Percentiles rank a stretch among this genome's conserved stretches.
phyloP scores from a whole-genome alignment of 306 rosid species.

The Hippophae gyantsensis region DNA sequence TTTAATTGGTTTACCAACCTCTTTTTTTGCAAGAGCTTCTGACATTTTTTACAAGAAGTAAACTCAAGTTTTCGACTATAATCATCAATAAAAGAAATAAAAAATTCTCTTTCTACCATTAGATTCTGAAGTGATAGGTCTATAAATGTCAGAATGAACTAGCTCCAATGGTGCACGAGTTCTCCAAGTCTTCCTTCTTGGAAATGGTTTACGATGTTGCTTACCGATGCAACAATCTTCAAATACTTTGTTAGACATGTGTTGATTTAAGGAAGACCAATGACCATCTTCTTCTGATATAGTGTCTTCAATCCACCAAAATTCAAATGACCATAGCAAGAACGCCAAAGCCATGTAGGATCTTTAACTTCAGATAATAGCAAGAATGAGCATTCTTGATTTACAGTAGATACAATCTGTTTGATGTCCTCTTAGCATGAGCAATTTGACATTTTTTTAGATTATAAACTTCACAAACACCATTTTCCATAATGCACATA shows the following conservation, averaged over 20 bases:
- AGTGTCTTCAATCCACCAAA: neutral
- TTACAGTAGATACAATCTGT: neutral
- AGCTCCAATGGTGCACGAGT: neutral
- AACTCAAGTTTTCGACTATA: neutral
- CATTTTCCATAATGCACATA: neutral
- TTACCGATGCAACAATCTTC: neutral
- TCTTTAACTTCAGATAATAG: neutral
- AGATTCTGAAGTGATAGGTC: neutral
- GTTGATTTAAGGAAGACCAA: neutral
- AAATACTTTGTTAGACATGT: neutral
- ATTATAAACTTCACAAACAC: neutral
- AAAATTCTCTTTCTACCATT: slow-evolving; percentile 2
- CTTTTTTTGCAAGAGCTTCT: neutral
- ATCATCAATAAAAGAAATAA: neutral
- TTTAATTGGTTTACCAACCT: neutral
- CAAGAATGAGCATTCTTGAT: neutral
- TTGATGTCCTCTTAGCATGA: neutral
- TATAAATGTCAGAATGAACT: neutral
- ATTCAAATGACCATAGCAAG: neutral
- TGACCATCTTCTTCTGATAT: neutral
- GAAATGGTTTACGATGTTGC: neutral
- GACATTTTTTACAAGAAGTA: neutral
- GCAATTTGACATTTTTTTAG: neutral
- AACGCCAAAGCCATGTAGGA: neutral
- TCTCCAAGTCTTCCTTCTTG: neutral